phyloP scores from a whole-genome alignment of 2,329 filamentous ascomycete genomes.

The Fusarium acutatum region DNA sequence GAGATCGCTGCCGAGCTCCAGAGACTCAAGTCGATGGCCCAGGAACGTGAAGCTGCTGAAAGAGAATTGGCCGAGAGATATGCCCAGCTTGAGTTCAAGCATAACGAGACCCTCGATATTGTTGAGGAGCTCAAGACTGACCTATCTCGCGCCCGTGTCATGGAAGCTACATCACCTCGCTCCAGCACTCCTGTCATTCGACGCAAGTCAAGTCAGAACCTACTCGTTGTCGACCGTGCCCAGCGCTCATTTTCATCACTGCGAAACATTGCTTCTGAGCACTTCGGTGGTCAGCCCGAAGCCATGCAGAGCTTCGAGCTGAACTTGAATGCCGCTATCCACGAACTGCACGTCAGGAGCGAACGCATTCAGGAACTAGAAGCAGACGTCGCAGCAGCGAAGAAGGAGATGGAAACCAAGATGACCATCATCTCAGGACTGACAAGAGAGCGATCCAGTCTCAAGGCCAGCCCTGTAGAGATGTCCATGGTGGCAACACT shows the following conservation, averaged over 20 bases:
- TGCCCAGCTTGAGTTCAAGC: slow-evolving; percentile 81
- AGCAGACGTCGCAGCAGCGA: slow-evolving; percentile 80
- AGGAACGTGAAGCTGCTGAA: slow-evolving; percentile 81
- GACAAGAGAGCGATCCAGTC: slow-evolving; percentile 89
- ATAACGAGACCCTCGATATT: slow-evolving; percentile 82
- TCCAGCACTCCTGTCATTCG: slow-evolving; percentile 82
- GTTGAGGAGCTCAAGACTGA: slow-evolving; percentile 93
- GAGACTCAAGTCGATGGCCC: slow-evolving; percentile 73
- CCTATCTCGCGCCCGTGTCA: slow-evolving; percentile 77
- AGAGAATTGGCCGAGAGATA: slow-evolving; percentile 79
- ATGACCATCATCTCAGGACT: slow-evolving; percentile 94
- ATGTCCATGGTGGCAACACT: slow-evolving; percentile 89
- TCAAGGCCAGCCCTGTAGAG: slow-evolving; percentile 85
- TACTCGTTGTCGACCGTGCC: slow-evolving; percentile 87
- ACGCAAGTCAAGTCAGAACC: slow-evolving; percentile 90
- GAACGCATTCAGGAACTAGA: slow-evolving; percentile 93
- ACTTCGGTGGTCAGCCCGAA: slow-evolving; percentile 83
- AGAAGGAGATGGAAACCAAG: slow-evolving; percentile 97
- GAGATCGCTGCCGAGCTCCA: slow-evolving; percentile 72
- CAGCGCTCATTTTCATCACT: slow-evolving; percentile 91
- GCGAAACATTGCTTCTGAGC: slow-evolving; percentile 86
- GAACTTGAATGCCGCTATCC: slow-evolving; percentile 90
- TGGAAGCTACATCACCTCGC: slow-evolving; percentile 67
- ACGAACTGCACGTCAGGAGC: slow-evolving; percentile 85
- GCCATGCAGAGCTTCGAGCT: slow-evolving; percentile 91